A percentile compares a stretch with the other conserved stretches of the same genome.
phyloP scores from a whole-genome alignment of 768 basidiomycete species.

The Pleurotus giganteus region DNA sequence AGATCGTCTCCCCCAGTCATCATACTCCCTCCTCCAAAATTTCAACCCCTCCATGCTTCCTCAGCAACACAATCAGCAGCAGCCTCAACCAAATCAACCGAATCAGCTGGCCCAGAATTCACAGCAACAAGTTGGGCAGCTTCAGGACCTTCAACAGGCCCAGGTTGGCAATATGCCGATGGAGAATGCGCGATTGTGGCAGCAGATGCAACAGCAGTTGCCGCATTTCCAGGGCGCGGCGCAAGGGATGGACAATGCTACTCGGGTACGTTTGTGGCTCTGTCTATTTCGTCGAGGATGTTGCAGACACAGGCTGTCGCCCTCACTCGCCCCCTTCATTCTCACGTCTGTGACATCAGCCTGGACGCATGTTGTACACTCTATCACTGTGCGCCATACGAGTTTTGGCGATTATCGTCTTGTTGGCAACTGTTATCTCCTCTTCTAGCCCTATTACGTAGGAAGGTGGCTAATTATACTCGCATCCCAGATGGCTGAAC shows the following conservation, averaged over 20 bases:
- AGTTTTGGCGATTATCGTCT: constrained; percentile 7
- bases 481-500: constrained; percentile 23
- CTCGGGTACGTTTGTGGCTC: constrained; percentile 43
- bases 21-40: constrained; percentile 36
- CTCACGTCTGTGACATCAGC: constrained; percentile 5
- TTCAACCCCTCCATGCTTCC: constrained; percentile 44
- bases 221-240: constrained; percentile 39
- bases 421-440: constrained; percentile 21
- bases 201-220: constrained; percentile 49
- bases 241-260: constrained; percentile 37
- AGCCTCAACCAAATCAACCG: constrained; percentile 38
- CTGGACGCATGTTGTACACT: constrained; percentile 11
- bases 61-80: constrained; percentile 42
- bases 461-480: constrained; percentile 10
- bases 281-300: constrained; percentile 10
- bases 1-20: constrained; percentile 58
- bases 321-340: neutral
- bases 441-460: constrained; percentile 11
- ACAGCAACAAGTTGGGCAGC: constrained; percentile 41
- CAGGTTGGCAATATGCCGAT: constrained; percentile 35
- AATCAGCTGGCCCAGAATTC: constrained; percentile 35
- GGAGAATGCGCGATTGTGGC: constrained; percentile 57
- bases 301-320: neutral
- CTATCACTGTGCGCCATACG: constrained; percentile 3
- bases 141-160: constrained; percentile 40